A percentile compares a stretch with the other conserved stretches of the same genome.
These are phyloP conservation scores for Quercus parvula DNA, from an alignment of 306 rosid genomes.

Conservation along the genomic window DNA sequence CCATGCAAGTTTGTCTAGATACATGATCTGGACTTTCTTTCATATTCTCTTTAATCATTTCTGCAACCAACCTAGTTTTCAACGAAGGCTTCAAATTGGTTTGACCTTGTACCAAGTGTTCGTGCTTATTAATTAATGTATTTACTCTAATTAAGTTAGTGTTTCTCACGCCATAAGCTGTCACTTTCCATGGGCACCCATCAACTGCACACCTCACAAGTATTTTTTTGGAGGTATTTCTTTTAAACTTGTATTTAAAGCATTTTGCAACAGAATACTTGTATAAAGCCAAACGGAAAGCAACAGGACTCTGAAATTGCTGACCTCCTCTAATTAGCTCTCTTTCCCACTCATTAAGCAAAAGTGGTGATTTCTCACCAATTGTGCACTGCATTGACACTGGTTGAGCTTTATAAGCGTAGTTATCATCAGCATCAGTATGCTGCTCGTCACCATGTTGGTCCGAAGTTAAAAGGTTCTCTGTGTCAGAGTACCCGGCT, in stretches of 20 bases:
- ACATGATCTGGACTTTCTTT: background rate
- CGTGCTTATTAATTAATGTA: background rate
- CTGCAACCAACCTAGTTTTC: background rate
- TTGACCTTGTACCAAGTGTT: background rate
- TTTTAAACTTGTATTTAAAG: constrained; percentile 2
- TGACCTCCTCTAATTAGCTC: background rate
- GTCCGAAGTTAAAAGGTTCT: background rate
- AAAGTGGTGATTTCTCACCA: background rate
- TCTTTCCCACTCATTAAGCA: background rate
- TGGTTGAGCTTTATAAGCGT: background rate
- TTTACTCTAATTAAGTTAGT: background rate
- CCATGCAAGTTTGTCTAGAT: background rate
- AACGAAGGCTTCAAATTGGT: background rate
- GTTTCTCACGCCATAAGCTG: background rate
- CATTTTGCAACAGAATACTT: constrained; percentile 3
- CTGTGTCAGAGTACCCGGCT: background rate
- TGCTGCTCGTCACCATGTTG: too few relatives aligned
- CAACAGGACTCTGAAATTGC: background rate
- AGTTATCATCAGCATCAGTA: too few relatives aligned
- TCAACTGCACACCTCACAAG: background rate
- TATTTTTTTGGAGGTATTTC: background rate
- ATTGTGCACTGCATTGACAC: background rate
- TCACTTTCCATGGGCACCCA: constrained; percentile 5
- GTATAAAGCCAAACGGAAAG: background rate
- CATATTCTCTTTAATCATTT: background rate